Base-by-base conservation (phyloP, 306 rosid genomes). In the Cucurbita maxima region DNA sequence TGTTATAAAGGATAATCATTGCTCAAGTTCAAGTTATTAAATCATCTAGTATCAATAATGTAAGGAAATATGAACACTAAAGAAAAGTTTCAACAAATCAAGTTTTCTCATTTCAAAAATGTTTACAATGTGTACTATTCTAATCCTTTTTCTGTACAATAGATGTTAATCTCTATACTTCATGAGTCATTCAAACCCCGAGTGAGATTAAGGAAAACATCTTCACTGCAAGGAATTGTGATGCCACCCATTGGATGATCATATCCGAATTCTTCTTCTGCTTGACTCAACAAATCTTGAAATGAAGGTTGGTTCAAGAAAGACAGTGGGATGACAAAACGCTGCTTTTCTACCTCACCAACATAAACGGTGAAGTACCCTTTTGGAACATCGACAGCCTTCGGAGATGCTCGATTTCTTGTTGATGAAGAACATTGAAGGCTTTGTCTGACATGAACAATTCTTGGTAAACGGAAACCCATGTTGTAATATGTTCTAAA, bases 301-400 rank as follows among this genome's bases (percentile, higher is more conserved):
- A 81, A 81, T 8, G 68, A 73, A 25, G 82, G 62, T 18, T 73
- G 79, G 22, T 76, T 81, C 83, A 84, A 81, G 53, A 67, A 81
- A 38, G 77, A 45, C 45, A 73, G 6, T 10, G 84, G 81, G 44
- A 79, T 66, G 30, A 79, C 55, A 10, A 74, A 79, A 11, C 78
- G 59, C 66, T 68, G 74, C 78, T 75, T 79, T 75, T 71, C 60
- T 15, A 2, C 58, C 30, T 34, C 75, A 3, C 75, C 75, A 51
- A 51, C 48, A 51, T 71, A 71, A 34, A 71, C 60, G 0, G 48
- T 10, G 8, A 71, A 71, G n/a, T 52, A 71, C 2, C 75, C 75
- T 60, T 71, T 71, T 1, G 75, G 75, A 51, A 71, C 59, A 51
- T 71, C 75, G 3, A 51, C 16, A 34, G 25, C 60, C 13, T 22